A percentile compares a stretch with the other conserved stretches of the same genome.
Conservation (phyloP, 2,329 filamentous ascomycete genomes). For the Aspergillus oerlinghausenensis region DNA sequence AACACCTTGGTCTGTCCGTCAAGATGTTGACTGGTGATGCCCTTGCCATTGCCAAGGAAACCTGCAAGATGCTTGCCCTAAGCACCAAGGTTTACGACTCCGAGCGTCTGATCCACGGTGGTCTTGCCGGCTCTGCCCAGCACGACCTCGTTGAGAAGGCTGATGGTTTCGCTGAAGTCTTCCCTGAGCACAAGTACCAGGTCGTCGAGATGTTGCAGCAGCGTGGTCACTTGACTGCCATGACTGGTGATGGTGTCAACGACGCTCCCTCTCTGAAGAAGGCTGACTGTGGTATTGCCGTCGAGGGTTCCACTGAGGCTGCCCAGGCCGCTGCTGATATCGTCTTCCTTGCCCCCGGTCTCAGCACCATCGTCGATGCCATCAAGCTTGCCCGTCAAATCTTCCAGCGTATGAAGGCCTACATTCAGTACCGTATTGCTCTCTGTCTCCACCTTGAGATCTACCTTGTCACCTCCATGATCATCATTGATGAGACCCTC, state of each 20-base stretch:
- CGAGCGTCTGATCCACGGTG: conserved; percentile 70
- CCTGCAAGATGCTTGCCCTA: conserved; percentile 75
- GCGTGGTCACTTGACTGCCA: conserved; percentile 67
- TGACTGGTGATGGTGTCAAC: conserved; percentile 74
- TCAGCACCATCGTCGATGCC: conserved; percentile 66
- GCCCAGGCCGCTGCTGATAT: conserved; percentile 70
- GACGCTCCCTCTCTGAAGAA: conserved; percentile 71
- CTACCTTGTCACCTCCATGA: conserved; percentile 72
- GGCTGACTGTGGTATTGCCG: conserved; percentile 69
- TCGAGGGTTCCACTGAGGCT: conserved; percentile 67
- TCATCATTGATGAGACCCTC: conserved; percentile 74
- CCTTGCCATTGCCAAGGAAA: conserved; percentile 75
- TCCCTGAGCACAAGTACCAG: conserved; percentile 72
- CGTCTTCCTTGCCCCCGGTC: conserved; percentile 68
- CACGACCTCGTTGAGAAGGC: conserved; percentile 73
- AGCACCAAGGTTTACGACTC: conserved; percentile 80
- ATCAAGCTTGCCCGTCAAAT: conserved; percentile 72
- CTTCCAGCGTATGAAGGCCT: conserved; percentile 74
- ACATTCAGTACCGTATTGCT: conserved; percentile 72
- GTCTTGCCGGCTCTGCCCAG: conserved; percentile 67
- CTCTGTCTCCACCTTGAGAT: conserved; percentile 70
- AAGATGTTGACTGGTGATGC: conserved; percentile 82
- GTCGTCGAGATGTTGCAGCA: conserved; percentile 73
- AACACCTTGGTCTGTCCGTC: conserved; percentile 69
- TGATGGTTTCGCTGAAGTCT: conserved; percentile 69